phyloP scores from a whole-genome alignment of 495 filamentous ascomycete genomes.

The Neurospora sp. region DNA sequence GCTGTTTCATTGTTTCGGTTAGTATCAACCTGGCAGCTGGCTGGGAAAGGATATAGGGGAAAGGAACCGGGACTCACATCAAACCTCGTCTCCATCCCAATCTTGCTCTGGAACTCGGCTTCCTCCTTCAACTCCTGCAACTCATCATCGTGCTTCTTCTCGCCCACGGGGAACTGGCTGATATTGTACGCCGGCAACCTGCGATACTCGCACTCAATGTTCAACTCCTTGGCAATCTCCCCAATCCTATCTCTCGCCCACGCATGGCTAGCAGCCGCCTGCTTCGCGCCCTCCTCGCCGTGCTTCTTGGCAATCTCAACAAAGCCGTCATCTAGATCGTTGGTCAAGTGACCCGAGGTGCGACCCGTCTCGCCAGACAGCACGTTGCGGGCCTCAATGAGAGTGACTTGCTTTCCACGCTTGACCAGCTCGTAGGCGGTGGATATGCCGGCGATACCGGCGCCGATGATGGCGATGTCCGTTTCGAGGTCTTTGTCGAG shows the following conservation, averaged over 20 bases:
- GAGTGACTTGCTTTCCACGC: conserved; percentile 37
- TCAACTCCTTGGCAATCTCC: conserved; percentile 34
- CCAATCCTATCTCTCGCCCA: conserved; percentile 44
- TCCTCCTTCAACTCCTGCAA: conserved; percentile 27
- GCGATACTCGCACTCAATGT: conserved; percentile 48
- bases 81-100: conserved; percentile 36
- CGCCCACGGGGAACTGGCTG: conserved; percentile 19
- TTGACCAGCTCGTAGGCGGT: conserved; percentile 43
- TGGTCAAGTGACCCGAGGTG: conserved; percentile 45
- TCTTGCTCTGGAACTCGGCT: conserved; percentile 26
- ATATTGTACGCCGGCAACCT: conserved; percentile 36
- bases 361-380: conserved; percentile 44
- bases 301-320: conserved; percentile 40
- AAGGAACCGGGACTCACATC: conserved; percentile 10
- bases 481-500: conserved; percentile 28
- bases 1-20: conserved; percentile 1
- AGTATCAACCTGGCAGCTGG: not conserved
- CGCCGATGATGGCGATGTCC: conserved; percentile 44
- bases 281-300: conserved; percentile 34
- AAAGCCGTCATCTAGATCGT: conserved; percentile 43
- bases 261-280: conserved; percentile 43
- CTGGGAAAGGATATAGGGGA: not conserved
- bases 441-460: conserved; percentile 45
- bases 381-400: conserved; percentile 45
- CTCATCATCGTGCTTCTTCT: conserved; percentile 33